Base-by-base conservation (phyloP, 2,329 filamentous ascomycete genomes). In the Endothia cerciana region DNA sequence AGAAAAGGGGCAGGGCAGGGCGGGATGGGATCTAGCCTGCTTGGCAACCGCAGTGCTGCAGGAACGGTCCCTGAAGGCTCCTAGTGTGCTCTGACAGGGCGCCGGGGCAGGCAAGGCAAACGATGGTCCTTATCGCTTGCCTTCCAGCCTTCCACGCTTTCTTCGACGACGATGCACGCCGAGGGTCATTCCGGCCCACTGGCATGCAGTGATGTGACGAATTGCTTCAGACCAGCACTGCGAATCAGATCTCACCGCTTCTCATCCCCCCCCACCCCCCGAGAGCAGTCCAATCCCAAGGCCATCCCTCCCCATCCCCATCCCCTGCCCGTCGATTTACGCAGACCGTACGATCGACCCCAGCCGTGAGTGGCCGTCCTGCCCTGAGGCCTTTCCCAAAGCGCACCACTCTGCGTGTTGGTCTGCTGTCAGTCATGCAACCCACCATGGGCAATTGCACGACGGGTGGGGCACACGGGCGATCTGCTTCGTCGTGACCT, bases 361-460 rank as follows among this genome's bases (percentile, higher is more conserved):
- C 13, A 7, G 10, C 25, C 15, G 49, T 60, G 51, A 40, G 43
- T 60, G 45, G 53, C 53, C 62, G 41, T 30, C 53, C 49, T 38
- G 43, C 40, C 30, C 17, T 45, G 36, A n/a, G 33, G n/a, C 33
- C 36, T 30, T 45, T 41, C 49, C 17, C 33, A 41, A 53, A 62
- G 25, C n/a, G 41, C 47, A 61, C 28, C 38, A 28, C 43, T n/a
- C 28, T 55, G 58, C 63, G 61, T 60, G 63, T 60, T 59, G 33
- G 60, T 68, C 66, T 65, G 63, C 66, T 68, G 63, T 65, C 60
- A 65, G 65, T 62, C 65, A 53, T 59, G 65, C 65, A 65, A 67
- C 57, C 33, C 13, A 47, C 56, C 56, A 36, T 36, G 45, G n/a
- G 8, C 19, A 19, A 58, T 66, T 65, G 65, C 45, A 36, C 63